phyloP scores from a whole-genome alignment of 192 early-diverging fungal species.

The Coemansia sp. region DNA sequence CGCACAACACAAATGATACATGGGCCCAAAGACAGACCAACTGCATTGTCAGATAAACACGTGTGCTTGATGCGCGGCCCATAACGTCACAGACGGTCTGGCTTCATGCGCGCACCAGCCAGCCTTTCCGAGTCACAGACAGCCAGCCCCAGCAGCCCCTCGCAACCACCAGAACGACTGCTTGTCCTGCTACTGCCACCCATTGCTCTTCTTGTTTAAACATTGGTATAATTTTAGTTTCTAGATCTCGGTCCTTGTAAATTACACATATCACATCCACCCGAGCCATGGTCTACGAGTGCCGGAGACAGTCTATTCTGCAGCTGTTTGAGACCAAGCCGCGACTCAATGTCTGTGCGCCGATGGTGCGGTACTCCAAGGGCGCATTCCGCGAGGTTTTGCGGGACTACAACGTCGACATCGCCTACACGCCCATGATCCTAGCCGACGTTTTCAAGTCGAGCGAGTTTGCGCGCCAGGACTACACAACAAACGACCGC shows the following conservation, averaged over 20 bases:
- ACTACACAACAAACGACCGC: slow-evolving; percentile 75
- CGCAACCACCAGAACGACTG: too few relatives aligned
- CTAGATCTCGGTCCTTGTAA: background rate
- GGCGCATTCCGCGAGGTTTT: slow-evolving; percentile 86
- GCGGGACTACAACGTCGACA: slow-evolving; percentile 78
- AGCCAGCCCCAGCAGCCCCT: too few relatives aligned
- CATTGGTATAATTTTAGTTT: background rate
- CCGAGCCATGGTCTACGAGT: slow-evolving; percentile 22
- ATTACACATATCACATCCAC: background rate
- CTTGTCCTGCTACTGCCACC: too few relatives aligned
- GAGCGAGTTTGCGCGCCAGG: slow-evolving; percentile 77
- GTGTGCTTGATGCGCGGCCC: too few relatives aligned
- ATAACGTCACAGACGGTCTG: too few relatives aligned
- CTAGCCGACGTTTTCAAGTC: slow-evolving; percentile 86
- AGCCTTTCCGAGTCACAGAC: too few relatives aligned
- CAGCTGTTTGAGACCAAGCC: slow-evolving; percentile 56
- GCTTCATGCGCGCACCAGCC: too few relatives aligned
- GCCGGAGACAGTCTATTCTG: slow-evolving; percentile 40
- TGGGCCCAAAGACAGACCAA: too few relatives aligned
- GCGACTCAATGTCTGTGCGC: slow-evolving; percentile 81
- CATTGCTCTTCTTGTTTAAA: too few relatives aligned
- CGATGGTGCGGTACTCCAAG: slow-evolving; percentile 98
- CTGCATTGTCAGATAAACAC: too few relatives aligned
- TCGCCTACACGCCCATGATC: slow-evolving; percentile 96
- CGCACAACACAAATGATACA: too few relatives aligned